Evolutionary conservation across 2,329 filamentous ascomycete species (phyloP), one percentile per base, ranked within the genome.

Genomic region (Cercospora citrullina): DNA sequence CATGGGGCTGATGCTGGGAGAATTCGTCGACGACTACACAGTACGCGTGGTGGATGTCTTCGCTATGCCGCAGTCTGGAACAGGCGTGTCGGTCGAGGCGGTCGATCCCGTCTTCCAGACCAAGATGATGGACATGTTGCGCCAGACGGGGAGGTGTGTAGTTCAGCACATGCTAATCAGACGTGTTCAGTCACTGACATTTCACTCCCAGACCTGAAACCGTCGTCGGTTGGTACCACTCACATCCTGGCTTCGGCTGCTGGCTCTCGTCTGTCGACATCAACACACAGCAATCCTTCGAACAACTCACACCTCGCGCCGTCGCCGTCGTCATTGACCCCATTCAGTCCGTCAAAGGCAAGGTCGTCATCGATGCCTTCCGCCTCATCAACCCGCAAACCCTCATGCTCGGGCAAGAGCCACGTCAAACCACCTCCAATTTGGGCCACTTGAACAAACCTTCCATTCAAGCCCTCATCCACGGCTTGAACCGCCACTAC

Each of bases 61-160:
- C 81, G 95, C 95, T 69, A 99, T 99, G 95, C 95, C 95, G 21
- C 95, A 99, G 80, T 97, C 94, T 75, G 95, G 95, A 82, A 99
- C 95, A 1, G 95, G 95, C 74, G 95, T 99, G 75, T 97, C 93
- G 81, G 95, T 99, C 76, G 95, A 99, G 82, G 96, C 95, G 62
- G 95, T 99, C 71, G 95, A 99, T 79, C 93, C 94, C 9, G 95
- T 99, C 36, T 99, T 99, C 81, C 95, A 99, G 84, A 97, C 93
- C 77, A 99, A 97, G 87, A 99, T 99, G 95, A 99, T 99, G 95
- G 95, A 99, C 80, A 98, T 99, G 95, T 85, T 99, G 79, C 87
- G 92, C 77, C 95, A 99, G 85, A 99, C 95, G 67, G 95, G 95
- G 83, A 88, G 95, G 93, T 96, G 84, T 76, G 87, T 55, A 23